These are phyloP conservation scores for Apiospora aurea DNA, from an alignment of 2,329 filamentous ascomycete species.

Conservation along the genomic window DNA sequence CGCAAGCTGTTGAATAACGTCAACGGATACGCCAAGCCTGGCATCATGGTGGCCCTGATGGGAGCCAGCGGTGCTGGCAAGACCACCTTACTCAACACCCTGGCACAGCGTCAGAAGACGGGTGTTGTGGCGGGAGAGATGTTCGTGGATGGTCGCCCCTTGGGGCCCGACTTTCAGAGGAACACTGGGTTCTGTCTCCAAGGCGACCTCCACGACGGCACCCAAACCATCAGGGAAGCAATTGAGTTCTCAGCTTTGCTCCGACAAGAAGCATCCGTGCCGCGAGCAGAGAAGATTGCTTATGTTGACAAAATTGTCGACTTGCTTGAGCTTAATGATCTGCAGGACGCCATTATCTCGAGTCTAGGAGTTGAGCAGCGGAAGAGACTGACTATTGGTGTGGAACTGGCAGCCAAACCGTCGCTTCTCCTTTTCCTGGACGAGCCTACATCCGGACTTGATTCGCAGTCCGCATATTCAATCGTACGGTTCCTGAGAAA, in stretches of 20 bases:
- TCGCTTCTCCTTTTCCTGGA: conserved; percentile 76
- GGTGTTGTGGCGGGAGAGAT: conserved; percentile 66
- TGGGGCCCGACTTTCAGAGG: conserved; percentile 70
- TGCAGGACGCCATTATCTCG: conserved; percentile 74
- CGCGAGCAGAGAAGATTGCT: conserved; percentile 67
- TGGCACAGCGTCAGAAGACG: conserved; percentile 65
- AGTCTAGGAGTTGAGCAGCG: conserved; percentile 78
- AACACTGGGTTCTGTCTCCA: conserved; percentile 77
- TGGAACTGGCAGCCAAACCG: conserved; percentile 82
- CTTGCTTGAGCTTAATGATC: conserved; percentile 71
- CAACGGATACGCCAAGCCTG: conserved; percentile 69
- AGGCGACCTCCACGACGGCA: conserved; percentile 74
- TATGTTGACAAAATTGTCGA: conserved; percentile 75
- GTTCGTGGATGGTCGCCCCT: conserved; percentile 71
- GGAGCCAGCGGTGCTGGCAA: conserved; percentile 71
- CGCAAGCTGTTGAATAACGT: conserved; percentile 62
- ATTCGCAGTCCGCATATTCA: conserved; percentile 72
- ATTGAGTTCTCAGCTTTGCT: conserved; percentile 71
- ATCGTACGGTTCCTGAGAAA: conserved; percentile 76
- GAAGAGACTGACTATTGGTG: conserved; percentile 86
- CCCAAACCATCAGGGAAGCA: conserved; percentile 71
- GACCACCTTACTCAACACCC: conserved; percentile 68
- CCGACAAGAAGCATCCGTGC: conserved; percentile 64
- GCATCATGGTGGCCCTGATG: conserved; percentile 70
- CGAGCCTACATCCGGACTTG: conserved; percentile 75